Base-by-base conservation (phyloP, 176 grass and related monocot genomes). In the Musa troglodytarum region DNA sequence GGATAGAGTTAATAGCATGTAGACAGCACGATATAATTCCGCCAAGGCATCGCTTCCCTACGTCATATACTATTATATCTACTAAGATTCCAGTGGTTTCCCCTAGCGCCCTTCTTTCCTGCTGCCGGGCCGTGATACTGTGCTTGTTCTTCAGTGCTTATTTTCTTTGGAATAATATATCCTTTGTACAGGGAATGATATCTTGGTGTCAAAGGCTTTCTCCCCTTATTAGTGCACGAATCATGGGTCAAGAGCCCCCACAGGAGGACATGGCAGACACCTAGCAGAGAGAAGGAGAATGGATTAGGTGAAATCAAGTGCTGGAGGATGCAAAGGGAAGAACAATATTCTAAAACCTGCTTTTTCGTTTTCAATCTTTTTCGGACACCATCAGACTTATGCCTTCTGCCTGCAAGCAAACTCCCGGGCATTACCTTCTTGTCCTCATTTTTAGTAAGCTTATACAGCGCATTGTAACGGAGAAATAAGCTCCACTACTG, bases 171-270 rank as follows among this genome's bases (percentile, higher is more conserved):
- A 9, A 21, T 55, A 74, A 26, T 34, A 10, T 24, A 24, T 21
- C 53, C 29, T 74, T 74, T 15, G 53, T 21, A 11, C 16, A 2
- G 9, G 34, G 34, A 43, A 43, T 43, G 34, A 43, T 11, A 12
- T 10, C 54, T 28, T 74, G 23, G 53, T 57, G 56, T 57, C 52
- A 4, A 43, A 43, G 34, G 34, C 34, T 53, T 24, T 29, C 73
- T 2, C 20, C 73, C 57, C 73, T 75, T 75, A 21, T 75, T 75
- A 75, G 6, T 75, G 73, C 73, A 58, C 3, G 73, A 75, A 75
- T 49, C 59, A 23, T 49, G 73, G 73, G 73, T 75, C 53, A 57
- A 74, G 72, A 43, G 34, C 34, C 34, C 34, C 34, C 34, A 43
- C 34, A 6, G 17, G 21, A 11, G 12, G 24, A 21, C 13, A 25